A percentile compares a stretch with the other conserved stretches of the same genome.
phyloP scores from a whole-genome alignment of 2,329 filamentous ascomycete species.

The Colletotrichum godetiae region DNA sequence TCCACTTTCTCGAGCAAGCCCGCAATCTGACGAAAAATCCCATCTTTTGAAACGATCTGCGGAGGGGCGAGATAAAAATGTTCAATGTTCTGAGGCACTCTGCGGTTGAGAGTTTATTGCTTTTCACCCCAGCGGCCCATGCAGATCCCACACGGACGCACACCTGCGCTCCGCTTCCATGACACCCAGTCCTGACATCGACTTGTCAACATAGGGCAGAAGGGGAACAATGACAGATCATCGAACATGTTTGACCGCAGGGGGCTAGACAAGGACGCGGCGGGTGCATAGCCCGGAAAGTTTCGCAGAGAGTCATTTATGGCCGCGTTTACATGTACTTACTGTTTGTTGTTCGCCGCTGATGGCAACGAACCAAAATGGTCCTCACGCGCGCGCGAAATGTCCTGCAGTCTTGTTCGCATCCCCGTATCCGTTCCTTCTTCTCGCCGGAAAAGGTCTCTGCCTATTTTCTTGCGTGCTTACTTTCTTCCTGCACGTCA shows the following conservation, averaged over 20 bases:
- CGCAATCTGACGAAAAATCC: background rate
- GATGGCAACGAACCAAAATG: background rate
- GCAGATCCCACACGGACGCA: background rate
- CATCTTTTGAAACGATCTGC: conserved; percentile 20
- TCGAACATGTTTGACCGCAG: conserved; percentile 1
- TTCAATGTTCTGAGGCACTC: conserved; percentile 16
- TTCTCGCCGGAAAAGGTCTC: background rate
- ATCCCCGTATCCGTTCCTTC: conserved; percentile 3
- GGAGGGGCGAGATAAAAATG: background rate
- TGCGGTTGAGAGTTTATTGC: conserved; percentile 1
- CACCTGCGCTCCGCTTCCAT: background rate
- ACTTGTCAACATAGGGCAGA: background rate
- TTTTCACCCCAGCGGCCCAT: conserved; percentile 6
- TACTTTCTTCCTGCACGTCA: background rate
- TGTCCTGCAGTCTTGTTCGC: background rate
- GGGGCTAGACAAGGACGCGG: background rate
- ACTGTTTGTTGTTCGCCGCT: background rate
- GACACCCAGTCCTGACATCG: background rate
- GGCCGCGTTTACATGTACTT: background rate
- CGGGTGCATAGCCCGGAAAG: background rate
- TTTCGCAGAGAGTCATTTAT: conserved; percentile 23
- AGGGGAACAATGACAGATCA: conserved; percentile 2
- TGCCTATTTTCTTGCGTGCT: background rate
- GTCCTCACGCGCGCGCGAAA: background rate
- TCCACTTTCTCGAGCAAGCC: background rate